A percentile compares a stretch with the other conserved stretches of the same genome.
These are phyloP conservation scores for Plantago rigida DNA, from an alignment of 305 asterid genomes.

Conservation along the genomic window DNA sequence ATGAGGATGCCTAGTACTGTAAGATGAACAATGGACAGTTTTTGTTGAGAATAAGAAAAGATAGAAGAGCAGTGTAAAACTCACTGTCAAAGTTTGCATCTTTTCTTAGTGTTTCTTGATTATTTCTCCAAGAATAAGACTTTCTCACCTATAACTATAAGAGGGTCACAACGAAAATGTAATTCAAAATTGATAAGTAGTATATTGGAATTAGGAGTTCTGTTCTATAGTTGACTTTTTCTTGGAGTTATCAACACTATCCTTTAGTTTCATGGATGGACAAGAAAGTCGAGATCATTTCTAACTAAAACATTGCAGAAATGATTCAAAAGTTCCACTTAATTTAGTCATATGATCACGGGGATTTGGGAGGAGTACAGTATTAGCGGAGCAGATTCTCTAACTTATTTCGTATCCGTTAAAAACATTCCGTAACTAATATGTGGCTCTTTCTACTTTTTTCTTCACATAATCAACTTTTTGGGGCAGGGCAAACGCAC, in stretches of 20 bases:
- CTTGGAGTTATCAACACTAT: not conserved
- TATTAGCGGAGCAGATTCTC: too few species aligned
- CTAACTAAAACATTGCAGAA: too few species aligned
- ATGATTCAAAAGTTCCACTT: too few species aligned
- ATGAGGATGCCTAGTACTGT: not conserved
- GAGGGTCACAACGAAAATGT: not conserved
- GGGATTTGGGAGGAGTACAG: too few species aligned
- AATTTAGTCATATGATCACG: too few species aligned
- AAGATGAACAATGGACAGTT: not conserved
- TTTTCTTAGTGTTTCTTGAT: not conserved
- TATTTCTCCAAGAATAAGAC: not conserved
- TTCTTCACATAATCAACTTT: too few species aligned
- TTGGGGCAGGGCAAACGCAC: too few species aligned
- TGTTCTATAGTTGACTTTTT: not conserved
- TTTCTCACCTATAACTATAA: not conserved
- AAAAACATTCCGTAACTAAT: too few species aligned
- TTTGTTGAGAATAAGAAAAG: not conserved
- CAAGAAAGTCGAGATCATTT: too few species aligned
- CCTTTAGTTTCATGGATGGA: too few species aligned
- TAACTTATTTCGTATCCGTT: too few species aligned
- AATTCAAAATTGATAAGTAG: not conserved
- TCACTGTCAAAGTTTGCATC: not conserved
- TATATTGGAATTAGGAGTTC: not conserved
- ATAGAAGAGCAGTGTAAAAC: not conserved
- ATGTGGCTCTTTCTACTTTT: too few species aligned